Evolutionary conservation across 2,329 filamentous ascomycete species (phyloP).

Genomic region (Alternaria sp.): DNA sequence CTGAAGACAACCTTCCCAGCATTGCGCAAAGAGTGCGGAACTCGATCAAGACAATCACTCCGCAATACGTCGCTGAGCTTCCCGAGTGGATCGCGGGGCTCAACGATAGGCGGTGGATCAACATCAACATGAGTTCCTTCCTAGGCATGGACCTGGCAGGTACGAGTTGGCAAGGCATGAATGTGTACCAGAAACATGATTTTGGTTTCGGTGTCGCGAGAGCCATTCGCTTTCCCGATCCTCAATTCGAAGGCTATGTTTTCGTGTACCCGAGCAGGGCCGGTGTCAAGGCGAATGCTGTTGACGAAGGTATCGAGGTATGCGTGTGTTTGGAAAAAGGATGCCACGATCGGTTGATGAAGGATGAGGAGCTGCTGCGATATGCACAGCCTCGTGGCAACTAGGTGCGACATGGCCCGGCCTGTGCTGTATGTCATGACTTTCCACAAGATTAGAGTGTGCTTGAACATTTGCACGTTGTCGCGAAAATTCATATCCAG

Average conservation of each 20-base stretch:
- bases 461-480: not conserved
- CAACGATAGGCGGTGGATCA: constrained; percentile 28
- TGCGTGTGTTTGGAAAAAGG: constrained; percentile 20
- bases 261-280: constrained; percentile 22
- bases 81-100: constrained; percentile 29
- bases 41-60: constrained; percentile 27
- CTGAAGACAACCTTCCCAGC: constrained; percentile 14
- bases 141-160: constrained; percentile 33
- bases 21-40: constrained; percentile 28
- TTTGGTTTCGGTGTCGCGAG: constrained; percentile 38
- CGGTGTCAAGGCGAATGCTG: constrained; percentile 1
- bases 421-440: not conserved
- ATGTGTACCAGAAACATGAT: constrained; percentile 31
- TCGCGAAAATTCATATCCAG: not conserved
- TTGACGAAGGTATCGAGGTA: constrained; percentile 27
- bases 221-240: constrained; percentile 19
- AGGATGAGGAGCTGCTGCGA: constrained; percentile 15
- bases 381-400: constrained; percentile 4
- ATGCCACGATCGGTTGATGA: constrained; percentile 15
- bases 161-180: constrained; percentile 35
- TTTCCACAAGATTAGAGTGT: not conserved
- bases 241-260: constrained; percentile 23
- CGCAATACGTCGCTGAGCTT: constrained; percentile 22
- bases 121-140: constrained; percentile 27
- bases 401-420: not conserved